A percentile compares a stretch with the other conserved stretches of the same genome.
Conservation (phyloP, 495 filamentous ascomycete genomes). For the Tuber calosporum region DNA sequence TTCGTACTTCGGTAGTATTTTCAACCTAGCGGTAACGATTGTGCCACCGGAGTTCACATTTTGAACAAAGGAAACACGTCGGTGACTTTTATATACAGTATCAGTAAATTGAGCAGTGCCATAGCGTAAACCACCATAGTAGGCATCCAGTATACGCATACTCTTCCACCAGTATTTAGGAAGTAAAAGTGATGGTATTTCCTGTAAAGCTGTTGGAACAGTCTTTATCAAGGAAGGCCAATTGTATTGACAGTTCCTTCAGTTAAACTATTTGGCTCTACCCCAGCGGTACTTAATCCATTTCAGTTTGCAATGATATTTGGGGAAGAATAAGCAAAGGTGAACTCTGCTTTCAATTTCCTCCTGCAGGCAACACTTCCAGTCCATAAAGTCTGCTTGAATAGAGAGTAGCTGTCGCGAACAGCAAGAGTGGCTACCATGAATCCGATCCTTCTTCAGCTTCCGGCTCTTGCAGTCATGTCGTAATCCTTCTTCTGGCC, state of each 20-base stretch:
- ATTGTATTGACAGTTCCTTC: conserved; percentile 4
- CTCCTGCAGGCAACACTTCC: background rate
- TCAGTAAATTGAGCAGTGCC: no score
- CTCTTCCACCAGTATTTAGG: no score
- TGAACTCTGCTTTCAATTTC: conserved; percentile 1
- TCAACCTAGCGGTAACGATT: no score
- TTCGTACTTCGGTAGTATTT: no score
- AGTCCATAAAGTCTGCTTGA: background rate
- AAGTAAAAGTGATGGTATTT: no score
- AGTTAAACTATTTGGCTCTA: conserved; percentile 6
- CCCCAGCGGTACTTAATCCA: conserved; percentile 2
- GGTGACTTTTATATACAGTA: no score
- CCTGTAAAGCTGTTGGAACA: no score
- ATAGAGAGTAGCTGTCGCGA: background rate
- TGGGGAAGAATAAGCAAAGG: background rate
- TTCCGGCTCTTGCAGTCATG: background rate
- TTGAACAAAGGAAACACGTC: no score
- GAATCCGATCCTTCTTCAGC: background rate
- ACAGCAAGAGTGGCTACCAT: background rate
- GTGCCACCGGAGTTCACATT: no score
- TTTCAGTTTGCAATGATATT: conserved; percentile 5
- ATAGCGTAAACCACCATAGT: no score
- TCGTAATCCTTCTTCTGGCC: background rate
- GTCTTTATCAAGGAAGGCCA: background rate
- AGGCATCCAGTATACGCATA: no score